Evolutionary conservation across 2,329 filamentous ascomycete species (phyloP), one percentile per base, ranked within the genome.

Genomic region (Microcera coccophila): DNA sequence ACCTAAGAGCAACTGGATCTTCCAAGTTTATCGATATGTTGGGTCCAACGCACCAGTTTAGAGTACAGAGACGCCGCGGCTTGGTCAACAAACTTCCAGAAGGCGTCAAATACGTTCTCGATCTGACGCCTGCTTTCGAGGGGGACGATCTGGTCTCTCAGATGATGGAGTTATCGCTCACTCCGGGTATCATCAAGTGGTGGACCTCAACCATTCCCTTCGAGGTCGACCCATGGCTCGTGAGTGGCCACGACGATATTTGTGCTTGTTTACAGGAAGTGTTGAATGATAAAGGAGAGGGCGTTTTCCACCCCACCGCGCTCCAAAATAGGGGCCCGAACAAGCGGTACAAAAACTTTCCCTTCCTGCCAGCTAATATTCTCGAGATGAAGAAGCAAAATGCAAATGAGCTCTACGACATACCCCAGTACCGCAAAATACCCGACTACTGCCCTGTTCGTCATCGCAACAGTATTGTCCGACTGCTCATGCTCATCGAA

Each of bases 401-500:
- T 2, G 43, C 58, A 9, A 46, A 53, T 12, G 39, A 50, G 5
- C 20, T 48, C 12, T 57, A 53, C 41, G 31, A 53, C 17, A 55
- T 56, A 3, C 63, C 68, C 1, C 22, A 42, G 1, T 67, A 57
- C 26, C 67, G 68, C 18, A 45, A 56, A 0, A 68, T 78, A 12
- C 63, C 66, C 1, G 82, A 85, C 49, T 87, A 87, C 58, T 85
- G 81, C 36, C 73, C 75, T 2, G 64, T 79, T 7, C 76, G 84
- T 3, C 84, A 87, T 56, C 69, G 78, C 11, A 76, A 75, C 20
- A 76, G 75, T 16, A 79, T 93, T 24, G 71, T 85, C 35, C 73
- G 81, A 1, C 65, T 87, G 1, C 66, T 87, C 4, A 70, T 78
- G 52, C 69, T 75, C 10, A 73, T 87, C 31, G 70, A 79, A 48